phyloP scores from a whole-genome alignment of 768 basidiomycete genomes.

The Solioccasus polychromus region DNA sequence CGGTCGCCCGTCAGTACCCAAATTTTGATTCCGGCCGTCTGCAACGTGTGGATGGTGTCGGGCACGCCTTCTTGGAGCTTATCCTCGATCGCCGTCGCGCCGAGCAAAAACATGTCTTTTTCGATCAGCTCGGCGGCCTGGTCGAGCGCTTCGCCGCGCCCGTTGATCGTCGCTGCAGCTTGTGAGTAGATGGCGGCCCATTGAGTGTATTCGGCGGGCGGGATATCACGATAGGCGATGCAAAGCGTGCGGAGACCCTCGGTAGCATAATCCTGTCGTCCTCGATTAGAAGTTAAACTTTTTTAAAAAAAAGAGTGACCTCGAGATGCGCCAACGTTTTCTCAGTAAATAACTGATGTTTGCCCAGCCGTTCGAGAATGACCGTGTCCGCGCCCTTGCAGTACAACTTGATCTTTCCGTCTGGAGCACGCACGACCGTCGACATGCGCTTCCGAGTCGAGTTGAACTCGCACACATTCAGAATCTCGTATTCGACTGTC shows the following conservation, averaged over 20 bases:
- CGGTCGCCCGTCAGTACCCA: constrained; percentile 99
- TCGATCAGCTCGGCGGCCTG: constrained; percentile 94
- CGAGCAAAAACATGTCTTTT: constrained; percentile 87
- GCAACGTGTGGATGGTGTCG: constrained; percentile 94
- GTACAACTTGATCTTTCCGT: constrained; percentile 91
- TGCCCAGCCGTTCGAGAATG: constrained; percentile 88
- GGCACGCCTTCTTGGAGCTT: constrained; percentile 98
- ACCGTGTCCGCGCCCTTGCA: constrained; percentile 99
- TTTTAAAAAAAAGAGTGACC: constrained; percentile 39
- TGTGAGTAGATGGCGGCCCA: constrained; percentile 88
- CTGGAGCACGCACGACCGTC: constrained; percentile 81
- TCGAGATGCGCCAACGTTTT: constrained; percentile 88
- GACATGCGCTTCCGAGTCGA: constrained; percentile 98
- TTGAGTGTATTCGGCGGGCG: constrained; percentile 85
- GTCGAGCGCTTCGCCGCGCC: constrained; percentile 92
- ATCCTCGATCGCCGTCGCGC: constrained; percentile 98
- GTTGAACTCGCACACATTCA: constrained; percentile 99
- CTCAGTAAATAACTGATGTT: constrained; percentile 81
- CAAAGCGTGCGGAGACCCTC: constrained; percentile 97
- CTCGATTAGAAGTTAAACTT: neutral
- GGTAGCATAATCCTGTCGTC: constrained; percentile 83
- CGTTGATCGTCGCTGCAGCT: constrained; percentile 93
- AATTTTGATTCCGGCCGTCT: constrained; percentile 98
- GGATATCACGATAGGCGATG: constrained; percentile 89
- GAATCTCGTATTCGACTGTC: constrained; percentile 77